These are phyloP conservation scores for Postia placenta DNA, from an alignment of 768 basidiomycete genomes.

Conservation along the genomic window DNA sequence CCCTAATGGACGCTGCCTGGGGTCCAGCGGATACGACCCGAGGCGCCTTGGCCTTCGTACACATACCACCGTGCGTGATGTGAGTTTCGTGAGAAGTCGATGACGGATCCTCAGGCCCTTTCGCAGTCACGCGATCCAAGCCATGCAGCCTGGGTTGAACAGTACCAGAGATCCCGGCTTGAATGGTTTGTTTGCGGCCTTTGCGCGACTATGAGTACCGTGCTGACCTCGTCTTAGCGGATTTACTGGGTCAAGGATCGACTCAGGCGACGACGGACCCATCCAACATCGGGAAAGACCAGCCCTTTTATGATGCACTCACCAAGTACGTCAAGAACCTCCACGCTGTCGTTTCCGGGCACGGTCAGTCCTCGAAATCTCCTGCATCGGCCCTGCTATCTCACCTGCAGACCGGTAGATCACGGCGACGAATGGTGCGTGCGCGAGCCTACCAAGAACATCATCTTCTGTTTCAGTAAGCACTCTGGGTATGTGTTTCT, in stretches of 20 bases:
- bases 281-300: slow-evolving; percentile 39
- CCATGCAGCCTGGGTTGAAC: slow-evolving; percentile 30
- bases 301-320: slow-evolving; percentile 57
- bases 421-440: slow-evolving; percentile 81
- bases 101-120: background rate
- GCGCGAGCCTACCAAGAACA: slow-evolving; percentile 52
- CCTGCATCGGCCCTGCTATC: too few relatives aligned
- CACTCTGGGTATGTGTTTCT: slow-evolving; percentile 53
- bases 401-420: slow-evolving; percentile 35
- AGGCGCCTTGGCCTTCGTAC: slow-evolving; percentile 64
- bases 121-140: slow-evolving; percentile 25
- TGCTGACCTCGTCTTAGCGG: slow-evolving; percentile 38
- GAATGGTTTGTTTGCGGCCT: slow-evolving; percentile 26
- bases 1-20: slow-evolving; percentile 52
- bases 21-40: slow-evolving; percentile 40
- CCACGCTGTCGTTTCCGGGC: slow-evolving; percentile 64
- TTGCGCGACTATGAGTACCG: background rate
- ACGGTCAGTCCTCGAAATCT: slow-evolving; percentile 44
- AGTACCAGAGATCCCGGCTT: slow-evolving; percentile 36
- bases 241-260: slow-evolving; percentile 46
- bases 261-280: slow-evolving; percentile 47
- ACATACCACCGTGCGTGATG: slow-evolving; percentile 71
- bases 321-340: slow-evolving; percentile 57
- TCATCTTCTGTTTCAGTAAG: slow-evolving; percentile 74
- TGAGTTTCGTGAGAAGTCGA: background rate